phyloP scores from a whole-genome alignment of 306 rosid species.

The Quillaja saponaria region DNA sequence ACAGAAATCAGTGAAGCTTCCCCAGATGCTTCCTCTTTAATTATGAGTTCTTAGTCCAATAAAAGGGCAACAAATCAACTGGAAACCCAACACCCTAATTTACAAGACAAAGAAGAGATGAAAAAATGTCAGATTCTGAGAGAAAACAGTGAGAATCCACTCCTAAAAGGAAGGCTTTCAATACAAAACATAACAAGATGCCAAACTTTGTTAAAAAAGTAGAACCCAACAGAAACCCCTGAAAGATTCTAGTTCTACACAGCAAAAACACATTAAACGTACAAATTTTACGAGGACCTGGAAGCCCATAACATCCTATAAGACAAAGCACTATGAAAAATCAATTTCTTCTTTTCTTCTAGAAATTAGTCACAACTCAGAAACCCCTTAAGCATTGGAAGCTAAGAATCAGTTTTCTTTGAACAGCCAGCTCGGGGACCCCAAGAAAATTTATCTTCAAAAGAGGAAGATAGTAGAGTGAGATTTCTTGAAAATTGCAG shows the following conservation, averaged over 20 bases:
- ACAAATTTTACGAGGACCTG: not conserved
- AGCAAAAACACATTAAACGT: no score
- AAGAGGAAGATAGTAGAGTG: not conserved
- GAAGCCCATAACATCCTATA: not conserved
- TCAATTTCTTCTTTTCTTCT: not conserved
- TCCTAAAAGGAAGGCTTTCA: not conserved
- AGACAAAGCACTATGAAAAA: not conserved
- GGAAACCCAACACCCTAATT: not conserved
- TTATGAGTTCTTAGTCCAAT: not conserved
- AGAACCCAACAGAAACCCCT: conserved; percentile 12
- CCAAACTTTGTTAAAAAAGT: not conserved
- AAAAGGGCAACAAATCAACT: not conserved
- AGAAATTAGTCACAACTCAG: not conserved
- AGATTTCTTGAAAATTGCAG: conserved; percentile 18
- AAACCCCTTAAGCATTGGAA: not conserved
- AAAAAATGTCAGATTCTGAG: conserved; percentile 1
- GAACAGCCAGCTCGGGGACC: not conserved
- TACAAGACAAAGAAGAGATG: not conserved
- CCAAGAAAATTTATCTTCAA: not conserved
- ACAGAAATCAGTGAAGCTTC: conserved; percentile 8
- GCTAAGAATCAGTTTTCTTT: no score
- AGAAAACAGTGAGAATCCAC: conserved; percentile 9
- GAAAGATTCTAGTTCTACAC: not conserved
- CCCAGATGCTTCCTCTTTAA: not conserved
- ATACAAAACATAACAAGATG: conserved; percentile 6